Conservation (phyloP, 2,329 filamentous ascomycete species). For the Neofusicoccum umdonicola region DNA sequence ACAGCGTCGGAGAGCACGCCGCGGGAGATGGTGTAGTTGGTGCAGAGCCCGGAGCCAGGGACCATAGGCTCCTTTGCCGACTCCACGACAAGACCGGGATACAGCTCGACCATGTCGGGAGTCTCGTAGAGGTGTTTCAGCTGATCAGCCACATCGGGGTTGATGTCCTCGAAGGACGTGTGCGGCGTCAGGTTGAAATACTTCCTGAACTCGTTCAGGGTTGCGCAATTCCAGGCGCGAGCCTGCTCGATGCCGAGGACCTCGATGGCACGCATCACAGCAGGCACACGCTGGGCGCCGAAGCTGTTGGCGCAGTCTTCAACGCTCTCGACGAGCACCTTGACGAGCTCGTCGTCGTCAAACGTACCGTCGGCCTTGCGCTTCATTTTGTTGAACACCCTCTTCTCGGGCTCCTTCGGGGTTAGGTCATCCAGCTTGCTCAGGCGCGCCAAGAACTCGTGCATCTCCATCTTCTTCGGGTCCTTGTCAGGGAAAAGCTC, state of each 20-base stretch:
- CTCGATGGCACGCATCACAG: constrained; percentile 71
- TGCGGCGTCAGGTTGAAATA: constrained; percentile 77
- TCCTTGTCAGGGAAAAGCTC: constrained; percentile 47
- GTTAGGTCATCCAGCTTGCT: constrained; percentile 61
- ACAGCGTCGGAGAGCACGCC: constrained; percentile 77
- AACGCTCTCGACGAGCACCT: constrained; percentile 65
- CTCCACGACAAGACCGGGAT: constrained; percentile 74
- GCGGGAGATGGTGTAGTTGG: constrained; percentile 73
- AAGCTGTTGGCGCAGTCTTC: constrained; percentile 69
- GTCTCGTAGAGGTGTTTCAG: constrained; percentile 64
- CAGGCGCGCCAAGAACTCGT: constrained; percentile 62
- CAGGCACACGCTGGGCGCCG: constrained; percentile 67
- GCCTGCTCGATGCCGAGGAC: constrained; percentile 78
- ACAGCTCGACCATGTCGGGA: constrained; percentile 76
- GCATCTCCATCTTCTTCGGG: constrained; percentile 54
- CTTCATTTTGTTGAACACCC: constrained; percentile 65
- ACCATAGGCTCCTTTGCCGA: constrained; percentile 70
- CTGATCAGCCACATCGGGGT: constrained; percentile 65
- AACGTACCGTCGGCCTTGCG: constrained; percentile 67
- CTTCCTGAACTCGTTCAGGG: constrained; percentile 80
- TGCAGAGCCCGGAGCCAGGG: constrained; percentile 68
- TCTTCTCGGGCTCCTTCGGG: constrained; percentile 64
- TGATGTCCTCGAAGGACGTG: constrained; percentile 79
- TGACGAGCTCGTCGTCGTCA: constrained; percentile 71
- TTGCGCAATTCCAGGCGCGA: constrained; percentile 72